Base-by-base conservation (phyloP, 306 rosid genomes). In the Vigna nakashimae region DNA sequence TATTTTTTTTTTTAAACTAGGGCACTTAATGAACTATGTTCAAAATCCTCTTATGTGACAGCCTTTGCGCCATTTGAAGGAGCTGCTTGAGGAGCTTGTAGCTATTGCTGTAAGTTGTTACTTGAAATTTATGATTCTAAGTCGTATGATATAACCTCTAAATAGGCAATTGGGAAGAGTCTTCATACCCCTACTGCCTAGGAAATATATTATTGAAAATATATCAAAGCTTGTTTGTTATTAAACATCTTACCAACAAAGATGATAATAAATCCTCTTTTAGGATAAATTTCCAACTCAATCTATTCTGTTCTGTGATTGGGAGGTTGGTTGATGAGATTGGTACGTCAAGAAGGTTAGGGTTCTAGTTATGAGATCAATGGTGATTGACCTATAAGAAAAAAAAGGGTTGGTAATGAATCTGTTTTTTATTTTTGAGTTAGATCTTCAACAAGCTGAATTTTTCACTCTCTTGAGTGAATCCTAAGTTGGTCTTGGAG, bases 11-110 rank as follows among this genome's bases (percentile, higher is more conserved):
- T 16, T 20, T 28, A 46, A 18, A 78, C 9, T 55, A 55, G 50
- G 40, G 45, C 38, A 50, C 7, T 46, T 73, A 56, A 65, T 78
- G 60, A 36, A 53, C 60, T 36, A 49, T 78, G 46, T 69, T 22
- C 45, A 18, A 55, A 50, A 79, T 69, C 30, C 70, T 52, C 69
- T 78, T 62, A 14, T 79, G 49, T 79, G 40, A 82, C 85, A 95
- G 98, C 99, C 99, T 74, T 75, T 95, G 85, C 96, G 92, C 82
- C 88, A 95, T 79, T 88, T 91, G 86, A 95, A 95, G 89, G 98
- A 92, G 85, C 86, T 92, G 69, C 91, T 95, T 66, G 88, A 87
- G 78, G 97, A 95, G 89, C 99, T 95, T 69, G 91, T 95, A 72
- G 94, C 99, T 28, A 95, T 95, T 55, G 91, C 97, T 68, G 99